phyloP scores from a whole-genome alignment of 192 early-diverging fungal species.

The Coemansia sp. region DNA sequence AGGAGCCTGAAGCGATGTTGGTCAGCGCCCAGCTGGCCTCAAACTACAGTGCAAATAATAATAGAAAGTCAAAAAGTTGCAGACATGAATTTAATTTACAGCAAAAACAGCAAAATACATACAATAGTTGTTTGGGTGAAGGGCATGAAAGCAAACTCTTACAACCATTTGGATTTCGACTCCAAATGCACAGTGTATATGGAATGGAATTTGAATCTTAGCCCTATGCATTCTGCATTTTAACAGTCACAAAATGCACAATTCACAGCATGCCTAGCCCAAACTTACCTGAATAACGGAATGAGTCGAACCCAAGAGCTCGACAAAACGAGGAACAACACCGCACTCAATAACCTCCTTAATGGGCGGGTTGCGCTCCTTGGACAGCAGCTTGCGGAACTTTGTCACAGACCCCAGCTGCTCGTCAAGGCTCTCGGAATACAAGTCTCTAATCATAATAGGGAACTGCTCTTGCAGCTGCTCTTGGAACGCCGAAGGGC shows the following conservation, averaged over 20 bases:
- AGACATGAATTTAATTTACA: not conserved
- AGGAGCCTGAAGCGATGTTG: conserved; percentile 97
- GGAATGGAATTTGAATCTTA: not conserved
- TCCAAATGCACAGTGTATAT: not conserved
- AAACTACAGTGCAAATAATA: conserved; percentile 64
- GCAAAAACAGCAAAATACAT: not conserved
- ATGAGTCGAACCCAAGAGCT: conserved; percentile 84
- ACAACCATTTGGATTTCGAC: too few species aligned
- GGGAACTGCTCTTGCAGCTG: conserved; percentile 78
- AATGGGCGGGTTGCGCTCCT: conserved; percentile 95
- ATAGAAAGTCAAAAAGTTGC: conserved; percentile 2
- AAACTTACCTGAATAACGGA: conserved; percentile 73
- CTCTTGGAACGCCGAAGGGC: conserved; percentile 57
- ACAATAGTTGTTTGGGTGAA: too few species aligned
- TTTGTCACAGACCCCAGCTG: conserved; percentile 80
- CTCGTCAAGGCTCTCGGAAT: conserved; percentile 73
- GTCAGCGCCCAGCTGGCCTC: conserved; percentile 99
- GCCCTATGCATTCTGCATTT: not conserved
- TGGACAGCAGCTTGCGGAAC: conserved; percentile 94
- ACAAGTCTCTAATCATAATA: conserved; percentile 75
- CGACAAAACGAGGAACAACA: conserved; percentile 92
- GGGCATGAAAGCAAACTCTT: too few species aligned
- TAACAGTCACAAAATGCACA: conserved; percentile 5
- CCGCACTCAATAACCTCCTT: conserved; percentile 91
- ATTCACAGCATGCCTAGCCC: not conserved